Conservation (phyloP, 2,329 filamentous ascomycete genomes). For the Aspergillus intermedius region DNA sequence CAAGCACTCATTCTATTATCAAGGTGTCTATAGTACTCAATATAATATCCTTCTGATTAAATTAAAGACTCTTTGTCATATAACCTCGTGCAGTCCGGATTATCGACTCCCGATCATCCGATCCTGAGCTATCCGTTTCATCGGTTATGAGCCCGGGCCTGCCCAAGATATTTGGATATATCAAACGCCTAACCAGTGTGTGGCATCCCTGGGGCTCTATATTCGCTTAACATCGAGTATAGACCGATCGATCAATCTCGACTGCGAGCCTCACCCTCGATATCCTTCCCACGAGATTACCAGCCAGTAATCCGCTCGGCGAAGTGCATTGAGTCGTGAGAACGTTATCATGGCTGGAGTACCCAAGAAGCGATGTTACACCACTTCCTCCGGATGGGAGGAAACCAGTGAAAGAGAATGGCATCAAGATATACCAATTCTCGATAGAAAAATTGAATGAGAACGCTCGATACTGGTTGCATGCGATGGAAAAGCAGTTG, state of each 20-base stretch:
- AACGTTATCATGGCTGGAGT: too few species aligned
- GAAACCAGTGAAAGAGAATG: neutral
- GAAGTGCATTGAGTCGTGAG: neutral
- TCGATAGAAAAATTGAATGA: neutral
- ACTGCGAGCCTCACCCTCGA: neutral
- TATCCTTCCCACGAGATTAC: neutral
- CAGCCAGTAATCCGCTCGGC: too few species aligned
- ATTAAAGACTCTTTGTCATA: too few species aligned
- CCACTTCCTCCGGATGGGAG: too few species aligned
- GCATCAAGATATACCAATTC: neutral
- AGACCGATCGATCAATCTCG: neutral
- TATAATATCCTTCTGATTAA: too few species aligned
- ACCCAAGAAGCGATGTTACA: too few species aligned
- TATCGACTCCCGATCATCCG: too few species aligned
- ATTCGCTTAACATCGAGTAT: neutral
- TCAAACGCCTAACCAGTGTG: too few species aligned
- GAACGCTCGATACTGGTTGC: neutral
- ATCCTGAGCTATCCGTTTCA: neutral
- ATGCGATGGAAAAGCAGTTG: neutral
- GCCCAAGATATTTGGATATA: too few species aligned
- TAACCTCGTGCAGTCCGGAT: too few species aligned
- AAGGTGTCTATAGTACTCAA: too few species aligned
- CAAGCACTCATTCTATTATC: too few species aligned
- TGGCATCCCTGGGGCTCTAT: neutral
- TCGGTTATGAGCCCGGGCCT: neutral